Base-by-base conservation (phyloP, 2,329 filamentous ascomycete genomes). In the Trichoderma sp. region DNA sequence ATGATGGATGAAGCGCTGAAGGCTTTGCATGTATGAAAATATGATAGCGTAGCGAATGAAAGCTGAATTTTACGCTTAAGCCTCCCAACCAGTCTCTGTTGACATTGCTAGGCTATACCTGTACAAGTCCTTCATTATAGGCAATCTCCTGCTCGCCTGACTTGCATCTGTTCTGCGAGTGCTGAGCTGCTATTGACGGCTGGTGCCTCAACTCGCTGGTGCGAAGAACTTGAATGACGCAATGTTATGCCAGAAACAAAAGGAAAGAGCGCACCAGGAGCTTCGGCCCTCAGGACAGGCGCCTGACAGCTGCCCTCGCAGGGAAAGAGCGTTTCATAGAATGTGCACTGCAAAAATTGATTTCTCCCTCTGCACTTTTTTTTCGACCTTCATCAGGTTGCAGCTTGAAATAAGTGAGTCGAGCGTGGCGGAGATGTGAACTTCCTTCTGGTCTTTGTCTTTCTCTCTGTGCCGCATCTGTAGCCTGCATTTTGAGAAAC, bases 41-140 rank as follows among this genome's bases (percentile, higher is more conserved):
- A 55, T 66, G 61, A 63, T 61, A 70, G 67, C 37, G 60, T 69
- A 70, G 67, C 51, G 60, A 69, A 69, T 65, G 56, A 66, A 69
- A 32, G 55, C 46, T 52, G 59, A 60, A 54, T 52, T 49, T 26
- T 37, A 70, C 37, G 65, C 56, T 54, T 46, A 18, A 52, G n/a
- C 13, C 6, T 34, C 10, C 1, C 30, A 10, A 46, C 24, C 10
- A 1, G 46, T 43, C 18, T 39, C n/a, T 49, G 46, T 1, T 13
- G 26, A 37, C n/a, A 30, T 10, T 63, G 58, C 7, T 13, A 11
- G 13, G 14, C 28, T 18, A 30, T 43, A n/a, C 16, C 18, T 43
- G 10, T 32, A 32, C 1, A 32, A 11, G 7, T 10, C 30, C 30
- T 32, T 32, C 30, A 32, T 32, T 32, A 10, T 2, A 32, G 32